Evolutionary conservation across 345 rosid genomes (phyloP).

Genomic region (Citrus australasica): DNA sequence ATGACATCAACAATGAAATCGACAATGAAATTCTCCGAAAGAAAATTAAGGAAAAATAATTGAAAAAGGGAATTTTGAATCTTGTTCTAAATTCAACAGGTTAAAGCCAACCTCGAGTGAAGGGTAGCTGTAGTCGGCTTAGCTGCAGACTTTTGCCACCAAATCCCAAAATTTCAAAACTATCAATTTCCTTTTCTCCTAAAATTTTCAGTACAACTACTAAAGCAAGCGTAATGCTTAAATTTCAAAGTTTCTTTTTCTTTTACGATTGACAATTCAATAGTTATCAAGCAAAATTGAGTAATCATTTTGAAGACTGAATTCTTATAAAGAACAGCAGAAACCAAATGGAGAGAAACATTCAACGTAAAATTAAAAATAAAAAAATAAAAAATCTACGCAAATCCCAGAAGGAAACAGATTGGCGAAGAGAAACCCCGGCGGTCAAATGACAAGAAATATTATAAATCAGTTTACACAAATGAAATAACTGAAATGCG

Average conservation of each 20-base stretch:
- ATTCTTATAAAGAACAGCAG: background rate
- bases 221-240: background rate
- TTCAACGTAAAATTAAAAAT: background rate
- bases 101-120: background rate
- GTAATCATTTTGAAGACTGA: background rate
- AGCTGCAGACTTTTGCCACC: background rate
- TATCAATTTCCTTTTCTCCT: background rate
- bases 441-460: background rate
- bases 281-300: background rate
- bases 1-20: background rate
- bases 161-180: background rate
- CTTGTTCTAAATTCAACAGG: too few species aligned
- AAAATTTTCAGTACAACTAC: background rate
- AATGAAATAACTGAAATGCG: background rate
- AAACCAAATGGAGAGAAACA: background rate
- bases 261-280: too few species aligned
- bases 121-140: background rate
- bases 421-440: background rate
- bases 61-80: too few species aligned
- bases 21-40: background rate
- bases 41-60: background rate
- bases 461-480: background rate
- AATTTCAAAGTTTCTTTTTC: background rate
- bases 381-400: background rate
- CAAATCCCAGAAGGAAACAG: background rate